A percentile compares a stretch with the other conserved stretches of the same genome.
Conservation (phyloP, 116 monocot species). For the Cymodocea nodosa region DNA sequence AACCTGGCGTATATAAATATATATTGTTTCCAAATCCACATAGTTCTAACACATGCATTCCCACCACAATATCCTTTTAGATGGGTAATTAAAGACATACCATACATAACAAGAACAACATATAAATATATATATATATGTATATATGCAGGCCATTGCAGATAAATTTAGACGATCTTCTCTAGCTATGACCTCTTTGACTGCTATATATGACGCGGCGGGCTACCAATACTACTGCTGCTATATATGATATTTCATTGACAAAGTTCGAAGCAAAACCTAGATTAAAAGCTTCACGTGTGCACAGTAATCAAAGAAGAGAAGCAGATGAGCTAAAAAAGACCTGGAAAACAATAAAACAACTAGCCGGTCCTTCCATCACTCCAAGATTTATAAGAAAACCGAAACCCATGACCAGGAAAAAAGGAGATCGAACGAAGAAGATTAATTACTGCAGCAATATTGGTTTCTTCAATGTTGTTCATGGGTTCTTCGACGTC, state of each 20-base stretch:
- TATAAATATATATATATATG: too few species aligned
- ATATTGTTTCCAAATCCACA: not conserved
- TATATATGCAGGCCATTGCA: not conserved
- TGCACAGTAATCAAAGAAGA: constrained; percentile 14
- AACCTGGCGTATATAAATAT: not conserved
- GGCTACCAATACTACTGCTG: too few species aligned
- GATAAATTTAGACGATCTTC: too few species aligned
- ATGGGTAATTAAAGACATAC: too few species aligned
- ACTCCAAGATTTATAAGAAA: not conserved
- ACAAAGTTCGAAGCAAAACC: constrained; percentile 18
- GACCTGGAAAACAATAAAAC: constrained; percentile 1
- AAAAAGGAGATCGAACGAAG: not conserved
- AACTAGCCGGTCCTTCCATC: constrained; percentile 5
- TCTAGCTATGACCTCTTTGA: too few species aligned
- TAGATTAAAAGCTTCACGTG: constrained; percentile 54
- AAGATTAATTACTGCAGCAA: not conserved
- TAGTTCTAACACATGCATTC: not conserved
- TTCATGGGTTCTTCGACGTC: not conserved
- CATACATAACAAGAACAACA: not conserved
- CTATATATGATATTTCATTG: too few species aligned
- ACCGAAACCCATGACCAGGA: not conserved
- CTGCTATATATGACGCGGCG: too few species aligned
- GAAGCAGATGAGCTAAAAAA: not conserved
- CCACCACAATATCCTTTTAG: too few species aligned
- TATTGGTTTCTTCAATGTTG: too few species aligned